phyloP scores from a whole-genome alignment of 148 eudicot genomes.

The Selenicereus undatus region DNA sequence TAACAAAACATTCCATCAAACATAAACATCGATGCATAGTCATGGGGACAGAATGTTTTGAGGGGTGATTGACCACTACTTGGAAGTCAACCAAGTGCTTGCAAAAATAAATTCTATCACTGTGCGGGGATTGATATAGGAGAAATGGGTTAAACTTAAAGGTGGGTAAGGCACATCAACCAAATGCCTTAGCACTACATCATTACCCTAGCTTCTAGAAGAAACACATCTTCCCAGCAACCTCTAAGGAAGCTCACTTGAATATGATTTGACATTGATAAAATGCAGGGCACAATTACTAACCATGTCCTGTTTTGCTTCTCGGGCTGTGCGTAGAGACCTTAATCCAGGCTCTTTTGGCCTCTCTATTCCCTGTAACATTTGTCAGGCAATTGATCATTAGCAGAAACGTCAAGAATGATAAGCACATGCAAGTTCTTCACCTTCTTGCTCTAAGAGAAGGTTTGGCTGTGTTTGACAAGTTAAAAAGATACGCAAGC shows the following conservation, averaged over 20 bases:
- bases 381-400: constrained; percentile 2
- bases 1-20: too few species aligned
- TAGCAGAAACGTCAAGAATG: background rate
- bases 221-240: background rate
- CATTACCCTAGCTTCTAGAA: background rate
- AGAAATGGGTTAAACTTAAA: background rate
- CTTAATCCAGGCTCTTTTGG: constrained; percentile 75
- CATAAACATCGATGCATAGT: background rate
- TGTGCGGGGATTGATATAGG: background rate
- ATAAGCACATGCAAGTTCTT: background rate
- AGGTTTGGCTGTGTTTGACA: background rate
- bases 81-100: background rate
- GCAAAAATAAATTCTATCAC: too few species aligned
- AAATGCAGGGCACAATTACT: background rate
- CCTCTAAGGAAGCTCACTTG: background rate
- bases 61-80: background rate
- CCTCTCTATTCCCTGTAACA: constrained; percentile 70
- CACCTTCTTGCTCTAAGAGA: background rate
- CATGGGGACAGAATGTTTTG: background rate
- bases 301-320: constrained; percentile 88
- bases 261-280: background rate
- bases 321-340: constrained; percentile 80
- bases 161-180: background rate
- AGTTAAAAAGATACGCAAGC: background rate
- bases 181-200: background rate